phyloP scores from a whole-genome alignment of 108 stramenopile species.

The Asterionellopsis glacialis region DNA sequence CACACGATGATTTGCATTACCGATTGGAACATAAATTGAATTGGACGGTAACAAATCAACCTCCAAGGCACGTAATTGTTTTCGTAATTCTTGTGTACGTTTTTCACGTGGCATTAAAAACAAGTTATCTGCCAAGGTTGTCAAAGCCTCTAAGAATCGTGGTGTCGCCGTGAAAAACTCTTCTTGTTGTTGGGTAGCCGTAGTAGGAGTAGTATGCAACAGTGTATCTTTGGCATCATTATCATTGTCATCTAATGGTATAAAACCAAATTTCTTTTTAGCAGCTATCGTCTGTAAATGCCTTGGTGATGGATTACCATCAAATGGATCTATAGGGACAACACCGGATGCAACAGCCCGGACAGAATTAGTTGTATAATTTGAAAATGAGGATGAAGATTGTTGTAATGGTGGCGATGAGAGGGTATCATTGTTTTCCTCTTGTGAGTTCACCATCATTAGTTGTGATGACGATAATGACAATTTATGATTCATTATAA shows the following conservation, averaged over 20 bases:
- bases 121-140: slow-evolving; percentile 68
- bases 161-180: slow-evolving; percentile 64
- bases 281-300: slow-evolving; percentile 62
- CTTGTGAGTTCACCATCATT: not conserved
- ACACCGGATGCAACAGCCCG: slow-evolving; percentile 44
- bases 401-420: slow-evolving; percentile 20
- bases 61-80: slow-evolving; percentile 54
- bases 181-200: not conserved
- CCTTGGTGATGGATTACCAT: slow-evolving; percentile 42
- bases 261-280: slow-evolving; percentile 48
- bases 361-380: slow-evolving; percentile 8
- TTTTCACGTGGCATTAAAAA: slow-evolving; percentile 46
- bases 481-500: not conserved
- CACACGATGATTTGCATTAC: slow-evolving; percentile 69
- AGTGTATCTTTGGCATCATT: not conserved
- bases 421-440: slow-evolving; percentile 19
- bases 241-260: slow-evolving; percentile 27
- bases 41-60: slow-evolving; percentile 73
- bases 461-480: too few relatives aligned
- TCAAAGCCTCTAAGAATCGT: slow-evolving; percentile 72
- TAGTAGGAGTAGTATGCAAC: too few relatives aligned
- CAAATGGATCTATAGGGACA: slow-evolving; percentile 63
- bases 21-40: slow-evolving; percentile 79
- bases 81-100: slow-evolving; percentile 48
- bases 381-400: too few relatives aligned